phyloP scores from a whole-genome alignment of 208 protist species.

The Leishmania turanica region DNA sequence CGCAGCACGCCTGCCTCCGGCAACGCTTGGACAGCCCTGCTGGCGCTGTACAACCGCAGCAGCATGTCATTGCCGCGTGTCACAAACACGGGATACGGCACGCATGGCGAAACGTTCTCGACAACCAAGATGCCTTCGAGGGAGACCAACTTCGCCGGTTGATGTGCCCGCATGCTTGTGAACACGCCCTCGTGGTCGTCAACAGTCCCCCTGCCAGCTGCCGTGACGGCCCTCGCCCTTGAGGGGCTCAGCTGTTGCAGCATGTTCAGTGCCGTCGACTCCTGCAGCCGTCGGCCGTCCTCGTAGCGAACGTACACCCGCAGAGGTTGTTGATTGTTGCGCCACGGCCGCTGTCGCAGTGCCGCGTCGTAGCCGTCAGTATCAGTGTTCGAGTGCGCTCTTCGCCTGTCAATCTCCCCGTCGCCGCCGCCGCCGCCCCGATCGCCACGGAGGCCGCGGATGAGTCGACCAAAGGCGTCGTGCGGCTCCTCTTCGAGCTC shows the following conservation, averaged over 20 bases:
- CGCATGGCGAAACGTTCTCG: slow-evolving; percentile 36
- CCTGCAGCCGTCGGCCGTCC: slow-evolving; percentile 52
- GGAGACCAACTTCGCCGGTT: slow-evolving; percentile 16
- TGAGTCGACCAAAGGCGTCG: slow-evolving; percentile 25
- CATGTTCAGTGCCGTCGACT: slow-evolving; percentile 26
- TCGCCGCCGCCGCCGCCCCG: neutral
- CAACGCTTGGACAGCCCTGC: slow-evolving; percentile 55
- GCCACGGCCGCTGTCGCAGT: slow-evolving; percentile 35
- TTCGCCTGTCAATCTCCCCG: neutral
- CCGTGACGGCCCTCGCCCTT: neutral
- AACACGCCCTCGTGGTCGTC: neutral
- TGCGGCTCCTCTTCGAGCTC: slow-evolving; percentile 31
- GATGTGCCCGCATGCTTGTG: slow-evolving; percentile 16
- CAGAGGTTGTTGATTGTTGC: slow-evolving; percentile 39
- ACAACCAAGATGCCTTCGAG: slow-evolving; percentile 45
- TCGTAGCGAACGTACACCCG: slow-evolving; percentile 56
- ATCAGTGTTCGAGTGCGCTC: neutral
- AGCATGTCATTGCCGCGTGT: slow-evolving; percentile 67
- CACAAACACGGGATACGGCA: slow-evolving; percentile 50
- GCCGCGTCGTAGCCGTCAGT: slow-evolving; percentile 44
- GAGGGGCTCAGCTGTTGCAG: slow-evolving; percentile 25
- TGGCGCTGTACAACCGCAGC: slow-evolving; percentile 65
- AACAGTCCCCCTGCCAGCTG: slow-evolving; percentile 18
- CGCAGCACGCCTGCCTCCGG: slow-evolving; percentile 57
- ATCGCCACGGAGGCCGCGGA: slow-evolving; percentile 8